Percentiles rank a stretch among this genome's conserved stretches.
These are phyloP conservation scores for Aspergillus tamarii DNA, from an alignment of 2,329 filamentous ascomycete genomes.

Conservation along the genomic window DNA sequence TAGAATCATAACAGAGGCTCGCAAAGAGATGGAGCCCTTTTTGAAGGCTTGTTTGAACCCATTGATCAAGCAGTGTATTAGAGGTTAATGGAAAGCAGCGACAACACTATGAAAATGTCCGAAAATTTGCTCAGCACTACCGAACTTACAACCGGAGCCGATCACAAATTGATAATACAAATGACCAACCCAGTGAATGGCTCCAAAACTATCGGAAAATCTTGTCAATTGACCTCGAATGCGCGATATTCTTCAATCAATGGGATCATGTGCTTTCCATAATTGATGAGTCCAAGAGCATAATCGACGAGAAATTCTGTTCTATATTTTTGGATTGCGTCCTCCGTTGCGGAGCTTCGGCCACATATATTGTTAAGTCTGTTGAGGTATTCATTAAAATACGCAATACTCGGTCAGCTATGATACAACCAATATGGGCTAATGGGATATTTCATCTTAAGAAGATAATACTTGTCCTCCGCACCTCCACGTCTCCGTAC, in stretches of 20 bases:
- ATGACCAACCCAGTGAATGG: constrained; percentile 56
- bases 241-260: constrained; percentile 64
- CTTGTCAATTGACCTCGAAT: constrained; percentile 79
- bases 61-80: background rate
- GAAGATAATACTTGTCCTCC: constrained; percentile 71
- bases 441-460: background rate
- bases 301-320: constrained; percentile 50
- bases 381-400: constrained; percentile 50
- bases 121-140: constrained; percentile 65
- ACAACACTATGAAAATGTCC: constrained; percentile 64
- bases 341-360: constrained; percentile 56
- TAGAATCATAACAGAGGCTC: constrained; percentile 51
- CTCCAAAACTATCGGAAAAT: constrained; percentile 66
- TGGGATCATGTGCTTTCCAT: constrained; percentile 69
- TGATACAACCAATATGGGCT: background rate
- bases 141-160: constrained; percentile 50
- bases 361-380: constrained; percentile 18
- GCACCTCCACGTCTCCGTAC: constrained; percentile 57
- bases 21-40: constrained; percentile 46
- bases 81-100: constrained; percentile 41
- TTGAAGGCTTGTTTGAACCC: constrained; percentile 35
- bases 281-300: constrained; percentile 49
- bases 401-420: background rate
- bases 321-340: constrained; percentile 70
- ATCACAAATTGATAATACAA: constrained; percentile 42